Evolutionary conservation across 352 stramenopile species (phyloP).

Genomic region (Pythium angustatum): DNA sequence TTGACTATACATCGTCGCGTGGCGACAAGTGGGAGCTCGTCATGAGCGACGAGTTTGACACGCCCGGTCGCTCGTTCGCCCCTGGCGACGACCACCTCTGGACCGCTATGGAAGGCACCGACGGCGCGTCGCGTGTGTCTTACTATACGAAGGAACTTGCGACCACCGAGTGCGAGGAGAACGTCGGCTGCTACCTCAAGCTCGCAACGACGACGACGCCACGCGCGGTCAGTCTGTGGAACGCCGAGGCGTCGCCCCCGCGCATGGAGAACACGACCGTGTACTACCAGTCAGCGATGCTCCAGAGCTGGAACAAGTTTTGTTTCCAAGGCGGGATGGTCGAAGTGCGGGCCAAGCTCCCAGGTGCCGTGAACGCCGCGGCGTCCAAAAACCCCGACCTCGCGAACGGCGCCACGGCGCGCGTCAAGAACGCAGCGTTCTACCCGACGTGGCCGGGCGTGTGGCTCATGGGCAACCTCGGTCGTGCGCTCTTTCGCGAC

Average conservation of each 20-base stretch:
- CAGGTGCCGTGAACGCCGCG: conserved; percentile 64
- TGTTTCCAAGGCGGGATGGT: conserved; percentile 94
- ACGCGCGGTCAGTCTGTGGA: conserved; percentile 48
- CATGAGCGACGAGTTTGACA: conserved; percentile 81
- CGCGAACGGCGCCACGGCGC: conserved; percentile 1
- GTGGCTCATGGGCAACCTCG: conserved; percentile 94
- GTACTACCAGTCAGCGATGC: conserved; percentile 80
- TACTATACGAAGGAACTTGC: conserved; percentile 23
- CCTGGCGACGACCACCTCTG: conserved; percentile 93
- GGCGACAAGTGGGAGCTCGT: conserved; percentile 53
- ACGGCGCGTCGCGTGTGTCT: conserved; percentile 46
- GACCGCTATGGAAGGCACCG: conserved; percentile 94
- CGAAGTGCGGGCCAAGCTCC: conserved; percentile 90
- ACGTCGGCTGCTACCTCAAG: conserved; percentile 55
- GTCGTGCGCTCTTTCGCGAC: conserved; percentile 86
- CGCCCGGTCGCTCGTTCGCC: conserved; percentile 76
- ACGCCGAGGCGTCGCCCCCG: conserved; percentile 49
- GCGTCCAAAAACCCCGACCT: conserved; percentile 30
- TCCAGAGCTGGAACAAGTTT: conserved; percentile 95
- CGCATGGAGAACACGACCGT: conserved; percentile 54
- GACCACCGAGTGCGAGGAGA: conserved; percentile 13
- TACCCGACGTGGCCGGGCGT: conserved; percentile 89
- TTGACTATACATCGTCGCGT: conserved; percentile 40
- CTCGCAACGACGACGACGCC: conserved; percentile 44
- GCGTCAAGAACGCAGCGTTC: conserved; percentile 16